Evolutionary conservation across 1,139 yeast genomes (phyloP).

Genomic region (Diutina sp.): DNA sequence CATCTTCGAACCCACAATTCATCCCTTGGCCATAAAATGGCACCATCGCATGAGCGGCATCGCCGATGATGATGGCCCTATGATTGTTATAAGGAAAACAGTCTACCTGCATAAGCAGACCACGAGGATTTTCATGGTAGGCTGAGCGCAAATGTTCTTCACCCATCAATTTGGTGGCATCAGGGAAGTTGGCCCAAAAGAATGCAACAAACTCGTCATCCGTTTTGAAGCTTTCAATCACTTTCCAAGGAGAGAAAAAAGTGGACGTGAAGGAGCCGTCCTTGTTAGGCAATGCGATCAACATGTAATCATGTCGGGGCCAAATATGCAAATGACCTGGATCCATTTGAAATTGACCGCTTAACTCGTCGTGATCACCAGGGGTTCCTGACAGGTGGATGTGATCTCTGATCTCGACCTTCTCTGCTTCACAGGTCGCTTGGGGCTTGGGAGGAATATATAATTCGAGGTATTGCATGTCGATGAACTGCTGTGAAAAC

Average conservation of each 20-base stretch:
- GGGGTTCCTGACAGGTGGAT: not conserved
- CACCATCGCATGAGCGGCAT: slow-evolving; percentile 95
- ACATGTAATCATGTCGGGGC: slow-evolving; percentile 83
- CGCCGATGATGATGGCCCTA: slow-evolving; percentile 65
- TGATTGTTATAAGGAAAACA: slow-evolving; percentile 64
- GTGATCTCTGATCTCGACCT: slow-evolving; percentile 7
- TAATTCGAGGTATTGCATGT: slow-evolving; percentile 73
- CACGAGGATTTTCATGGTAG: slow-evolving; percentile 54
- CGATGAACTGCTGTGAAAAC: slow-evolving; percentile 65
- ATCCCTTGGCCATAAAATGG: slow-evolving; percentile 97
- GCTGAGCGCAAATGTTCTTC: slow-evolving; percentile 36
- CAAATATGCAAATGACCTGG: slow-evolving; percentile 83
- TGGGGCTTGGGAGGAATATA: slow-evolving; percentile 45
- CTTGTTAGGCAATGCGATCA: slow-evolving; percentile 75
- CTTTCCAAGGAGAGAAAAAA: slow-evolving; percentile 68
- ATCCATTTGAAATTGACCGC: slow-evolving; percentile 32
- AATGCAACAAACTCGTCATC: slow-evolving; percentile 36
- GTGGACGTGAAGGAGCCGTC: slow-evolving; percentile 89
- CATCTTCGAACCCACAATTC: slow-evolving; percentile 95
- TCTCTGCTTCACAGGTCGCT: slow-evolving; percentile 7
- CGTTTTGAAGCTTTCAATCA: slow-evolving; percentile 41
- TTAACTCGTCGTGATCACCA: not conserved
- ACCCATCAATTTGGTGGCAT: slow-evolving; percentile 62
- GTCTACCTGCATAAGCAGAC: slow-evolving; percentile 56
- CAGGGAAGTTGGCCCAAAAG: slow-evolving; percentile 54